These are phyloP conservation scores for Phytophthora pluvialis DNA, from an alignment of 352 stramenopile genomes.

Conservation along the genomic window DNA sequence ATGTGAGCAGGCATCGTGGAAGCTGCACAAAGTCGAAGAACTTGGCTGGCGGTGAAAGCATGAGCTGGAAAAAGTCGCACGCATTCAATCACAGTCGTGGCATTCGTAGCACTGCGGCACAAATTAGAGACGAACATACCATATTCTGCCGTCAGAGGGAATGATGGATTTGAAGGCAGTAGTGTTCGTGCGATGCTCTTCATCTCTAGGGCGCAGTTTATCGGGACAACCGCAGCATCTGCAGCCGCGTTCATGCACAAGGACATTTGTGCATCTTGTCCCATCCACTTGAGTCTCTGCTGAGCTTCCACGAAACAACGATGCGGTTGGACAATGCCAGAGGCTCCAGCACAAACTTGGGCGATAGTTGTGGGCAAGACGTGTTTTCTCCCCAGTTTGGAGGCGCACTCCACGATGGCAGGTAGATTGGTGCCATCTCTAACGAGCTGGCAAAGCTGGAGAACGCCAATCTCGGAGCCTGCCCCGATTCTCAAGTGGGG, in stretches of 20 bases:
- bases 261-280: conserved; percentile 25
- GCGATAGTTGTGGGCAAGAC: conserved; percentile 29
- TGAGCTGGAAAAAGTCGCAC: conserved; percentile 30
- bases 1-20: conserved; percentile 14
- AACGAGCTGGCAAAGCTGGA: conserved; percentile 39
- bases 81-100: conserved; percentile 33
- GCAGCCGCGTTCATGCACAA: conserved; percentile 41
- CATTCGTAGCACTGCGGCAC: conserved; percentile 36
- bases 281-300: conserved; percentile 60
- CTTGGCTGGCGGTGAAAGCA: conserved; percentile 29
- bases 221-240: conserved; percentile 23
- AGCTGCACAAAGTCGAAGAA: conserved; percentile 38
- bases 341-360: conserved; percentile 39
- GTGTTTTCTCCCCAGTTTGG: conserved; percentile 25
- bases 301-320: conserved; percentile 51
- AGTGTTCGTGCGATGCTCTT: conserved; percentile 12
- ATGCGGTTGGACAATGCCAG: conserved; percentile 28
- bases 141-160: conserved; percentile 1
- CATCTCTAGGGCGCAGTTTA: conserved; percentile 43
- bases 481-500: conserved; percentile 21
- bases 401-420: conserved; percentile 32
- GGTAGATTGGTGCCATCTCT: conserved; percentile 17
- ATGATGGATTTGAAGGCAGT: conserved; percentile 15
- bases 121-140: conserved; percentile 33
- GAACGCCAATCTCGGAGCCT: conserved; percentile 15